Evolutionary conservation across 306 rosid genomes (phyloP).

Genomic region (Vigna reflexopilosa): DNA sequence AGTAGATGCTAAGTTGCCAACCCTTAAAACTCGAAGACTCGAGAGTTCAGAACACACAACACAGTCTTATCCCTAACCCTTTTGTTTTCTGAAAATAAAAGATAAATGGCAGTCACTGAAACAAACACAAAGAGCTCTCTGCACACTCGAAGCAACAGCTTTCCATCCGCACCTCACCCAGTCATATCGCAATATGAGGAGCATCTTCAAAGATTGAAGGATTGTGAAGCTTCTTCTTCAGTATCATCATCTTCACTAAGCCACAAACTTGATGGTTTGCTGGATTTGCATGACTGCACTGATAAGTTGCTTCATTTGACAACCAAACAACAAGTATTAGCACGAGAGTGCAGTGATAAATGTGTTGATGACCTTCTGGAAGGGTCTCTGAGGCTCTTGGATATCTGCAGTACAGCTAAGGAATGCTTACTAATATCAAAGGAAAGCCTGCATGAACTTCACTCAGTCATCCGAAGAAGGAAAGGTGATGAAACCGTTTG

Average conservation of each 20-base stretch:
- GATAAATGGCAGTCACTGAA: conserved; percentile 37
- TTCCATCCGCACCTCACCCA: conserved; percentile 41
- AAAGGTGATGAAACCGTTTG: not conserved
- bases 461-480: conserved; percentile 30
- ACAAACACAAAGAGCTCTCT: conserved; percentile 2
- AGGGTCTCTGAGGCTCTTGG: conserved; percentile 39
- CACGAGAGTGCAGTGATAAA: conserved; percentile 1
- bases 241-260: conserved; percentile 13
- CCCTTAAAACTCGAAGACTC: not conserved
- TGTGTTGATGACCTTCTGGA: conserved; percentile 21
- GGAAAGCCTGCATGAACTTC: conserved; percentile 30
- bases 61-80: not conserved
- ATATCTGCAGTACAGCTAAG: conserved; percentile 15
- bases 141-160: conserved; percentile 44
- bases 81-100: not conserved
- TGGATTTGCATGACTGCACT: conserved; percentile 30
- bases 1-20: not conserved
- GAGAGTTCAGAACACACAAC: not conserved
- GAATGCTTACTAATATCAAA: conserved; percentile 25
- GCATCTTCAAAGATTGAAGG: conserved; percentile 34
- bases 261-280: conserved; percentile 34
- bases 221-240: conserved; percentile 16
- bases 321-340: conserved; percentile 22
- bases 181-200: conserved; percentile 16
- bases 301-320: conserved; percentile 42